A percentile compares a stretch with the other conserved stretches of the same genome.
phyloP scores from a whole-genome alignment of 2,329 filamentous ascomycete genomes.

The Purpureocillium lavendulum region DNA sequence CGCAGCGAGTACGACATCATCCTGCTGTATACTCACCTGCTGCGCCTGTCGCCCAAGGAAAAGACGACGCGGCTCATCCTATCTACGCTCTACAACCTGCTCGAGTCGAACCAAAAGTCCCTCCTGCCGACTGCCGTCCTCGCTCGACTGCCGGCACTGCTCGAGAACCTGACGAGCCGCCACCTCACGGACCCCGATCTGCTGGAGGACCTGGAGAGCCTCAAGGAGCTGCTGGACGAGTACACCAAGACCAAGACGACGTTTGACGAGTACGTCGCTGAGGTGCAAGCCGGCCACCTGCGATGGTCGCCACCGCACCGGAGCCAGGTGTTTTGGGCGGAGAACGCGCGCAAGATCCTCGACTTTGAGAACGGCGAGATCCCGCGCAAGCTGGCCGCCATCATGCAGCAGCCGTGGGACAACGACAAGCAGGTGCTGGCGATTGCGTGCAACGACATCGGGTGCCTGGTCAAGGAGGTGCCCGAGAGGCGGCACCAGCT shows the following conservation, averaged over 20 bases:
- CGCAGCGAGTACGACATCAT: slow-evolving; percentile 88
- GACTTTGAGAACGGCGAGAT: slow-evolving; percentile 75
- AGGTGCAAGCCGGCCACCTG: slow-evolving; percentile 78
- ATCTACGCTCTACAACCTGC: slow-evolving; percentile 81
- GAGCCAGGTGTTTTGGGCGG: slow-evolving; percentile 80
- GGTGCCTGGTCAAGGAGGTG: slow-evolving; percentile 79
- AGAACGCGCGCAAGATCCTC: slow-evolving; percentile 81
- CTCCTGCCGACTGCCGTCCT: slow-evolving; percentile 79
- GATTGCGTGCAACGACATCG: slow-evolving; percentile 88
- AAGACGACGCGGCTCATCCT: slow-evolving; percentile 92
- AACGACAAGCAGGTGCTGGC: slow-evolving; percentile 83
- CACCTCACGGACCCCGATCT: slow-evolving; percentile 58
- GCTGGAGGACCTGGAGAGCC: slow-evolving; percentile 50
- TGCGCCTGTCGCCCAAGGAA: slow-evolving; percentile 90
- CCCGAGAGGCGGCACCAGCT: slow-evolving; percentile 74
- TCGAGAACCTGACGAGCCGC: slow-evolving; percentile 53
- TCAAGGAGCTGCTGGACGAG: slow-evolving; percentile 57
- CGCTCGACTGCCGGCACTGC: slow-evolving; percentile 65
- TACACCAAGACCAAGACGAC: slow-evolving; percentile 66
- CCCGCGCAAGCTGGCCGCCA: slow-evolving; percentile 74
- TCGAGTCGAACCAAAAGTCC: slow-evolving; percentile 60
- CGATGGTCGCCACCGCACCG: slow-evolving; percentile 90
- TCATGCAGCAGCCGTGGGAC: slow-evolving; percentile 64
- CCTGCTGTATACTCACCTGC: slow-evolving; percentile 81
- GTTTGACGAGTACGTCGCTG: slow-evolving; percentile 82